Evolutionary conservation across 1,139 yeast genomes (phyloP).

Genomic region (Scheffersomyces illinoinensis): DNA sequence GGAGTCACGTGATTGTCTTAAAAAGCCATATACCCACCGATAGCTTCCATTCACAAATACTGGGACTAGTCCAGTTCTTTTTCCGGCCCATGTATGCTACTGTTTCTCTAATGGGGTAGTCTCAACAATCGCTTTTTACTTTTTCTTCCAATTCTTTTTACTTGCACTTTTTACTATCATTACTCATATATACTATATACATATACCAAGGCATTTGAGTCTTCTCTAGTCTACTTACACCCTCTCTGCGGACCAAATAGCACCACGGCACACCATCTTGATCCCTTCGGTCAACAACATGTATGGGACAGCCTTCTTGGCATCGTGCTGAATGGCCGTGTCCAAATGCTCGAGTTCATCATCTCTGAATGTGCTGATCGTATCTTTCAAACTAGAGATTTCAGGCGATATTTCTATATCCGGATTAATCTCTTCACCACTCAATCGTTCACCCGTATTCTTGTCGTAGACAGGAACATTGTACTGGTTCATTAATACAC

Average conservation of each 20-base stretch:
- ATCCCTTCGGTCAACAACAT: slow-evolving; percentile 84
- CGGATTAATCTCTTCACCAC: slow-evolving; percentile 22
- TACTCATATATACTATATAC: neutral
- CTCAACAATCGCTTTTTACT: neutral
- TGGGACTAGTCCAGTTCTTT: neutral
- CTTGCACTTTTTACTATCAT: neutral
- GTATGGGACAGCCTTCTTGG: slow-evolving; percentile 92
- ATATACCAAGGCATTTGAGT: neutral
- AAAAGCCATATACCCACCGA: neutral
- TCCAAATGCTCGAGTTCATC: slow-evolving; percentile 95
- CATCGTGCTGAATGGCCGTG: slow-evolving; percentile 89
- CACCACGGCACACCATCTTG: slow-evolving; percentile 76
- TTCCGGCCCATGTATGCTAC: neutral
- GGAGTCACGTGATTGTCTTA: neutral
- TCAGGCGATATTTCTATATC: slow-evolving; percentile 51
- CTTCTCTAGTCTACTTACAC: slow-evolving; percentile 30
- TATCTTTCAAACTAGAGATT: slow-evolving; percentile 54
- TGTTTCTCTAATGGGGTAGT: neutral
- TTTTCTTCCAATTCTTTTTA: slow-evolving; percentile 2
- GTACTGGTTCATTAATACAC: slow-evolving; percentile 69
- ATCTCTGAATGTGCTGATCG: slow-evolving; percentile 80
- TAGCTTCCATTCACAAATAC: too few species aligned
- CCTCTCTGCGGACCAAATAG: slow-evolving; percentile 93
- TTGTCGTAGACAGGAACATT: slow-evolving; percentile 48
- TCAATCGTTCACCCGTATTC: slow-evolving; percentile 33